phyloP scores from a whole-genome alignment of 768 basidiomycete species.

The Boletus pseudo-olivaceus region DNA sequence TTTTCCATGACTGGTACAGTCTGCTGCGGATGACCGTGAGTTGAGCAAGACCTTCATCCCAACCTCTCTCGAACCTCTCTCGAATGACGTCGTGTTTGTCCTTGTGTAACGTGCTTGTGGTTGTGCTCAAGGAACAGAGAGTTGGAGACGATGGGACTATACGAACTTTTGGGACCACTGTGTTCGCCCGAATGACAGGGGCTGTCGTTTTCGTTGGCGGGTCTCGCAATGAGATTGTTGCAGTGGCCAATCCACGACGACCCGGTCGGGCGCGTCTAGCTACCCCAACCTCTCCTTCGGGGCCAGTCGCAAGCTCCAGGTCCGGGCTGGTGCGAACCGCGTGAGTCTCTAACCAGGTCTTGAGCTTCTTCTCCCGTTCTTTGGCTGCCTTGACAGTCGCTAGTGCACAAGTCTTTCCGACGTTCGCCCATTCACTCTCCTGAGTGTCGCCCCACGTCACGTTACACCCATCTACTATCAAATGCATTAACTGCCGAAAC shows the following conservation, averaged over 20 bases:
- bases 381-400: slow-evolving; percentile 58
- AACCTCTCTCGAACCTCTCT: slow-evolving; percentile 56
- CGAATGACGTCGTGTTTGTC: slow-evolving; percentile 40
- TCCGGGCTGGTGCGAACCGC: slow-evolving; percentile 1
- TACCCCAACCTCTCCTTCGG: slow-evolving; percentile 1
- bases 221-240: slow-evolving; percentile 59
- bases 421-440: slow-evolving; percentile 52
- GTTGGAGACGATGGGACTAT: slow-evolving; percentile 54
- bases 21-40: slow-evolving; percentile 48
- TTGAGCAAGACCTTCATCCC: slow-evolving; percentile 56
- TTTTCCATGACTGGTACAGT: slow-evolving; percentile 43
- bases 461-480: slow-evolving; percentile 69
- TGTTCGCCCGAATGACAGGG: slow-evolving; percentile 9
- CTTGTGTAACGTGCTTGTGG: slow-evolving; percentile 27
- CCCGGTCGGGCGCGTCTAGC: slow-evolving; percentile 38
- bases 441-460: slow-evolving; percentile 49
- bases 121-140: slow-evolving; percentile 49
- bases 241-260: slow-evolving; percentile 59
- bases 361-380: slow-evolving; percentile 64
- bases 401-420: slow-evolving; percentile 62
- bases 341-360: slow-evolving; percentile 43
- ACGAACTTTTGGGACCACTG: slow-evolving; percentile 42
- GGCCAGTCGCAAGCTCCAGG: neutral
- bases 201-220: slow-evolving; percentile 17
- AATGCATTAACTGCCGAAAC: slow-evolving; percentile 51